Conservation (phyloP, 257 asterid species). For the Solanum ossicruentum region DNA sequence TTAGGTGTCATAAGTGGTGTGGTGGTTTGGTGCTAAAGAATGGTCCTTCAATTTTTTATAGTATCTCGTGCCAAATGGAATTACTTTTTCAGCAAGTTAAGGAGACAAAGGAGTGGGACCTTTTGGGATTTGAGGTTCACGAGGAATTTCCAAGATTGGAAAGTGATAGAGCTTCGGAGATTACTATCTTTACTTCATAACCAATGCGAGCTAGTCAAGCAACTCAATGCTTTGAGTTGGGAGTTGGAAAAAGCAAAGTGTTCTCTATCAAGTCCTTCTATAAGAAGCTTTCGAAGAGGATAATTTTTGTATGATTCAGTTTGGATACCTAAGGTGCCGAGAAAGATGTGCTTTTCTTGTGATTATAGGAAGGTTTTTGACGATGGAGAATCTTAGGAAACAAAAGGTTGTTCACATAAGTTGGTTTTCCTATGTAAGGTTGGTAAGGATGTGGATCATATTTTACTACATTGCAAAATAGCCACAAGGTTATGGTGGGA, state of each 20-base stretch:
- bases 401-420: background rate
- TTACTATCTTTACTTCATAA: background rate
- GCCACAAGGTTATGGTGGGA: background rate
- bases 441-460: background rate
- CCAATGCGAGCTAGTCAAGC: background rate
- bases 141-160: background rate
- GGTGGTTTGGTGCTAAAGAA: background rate
- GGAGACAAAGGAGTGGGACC: background rate
- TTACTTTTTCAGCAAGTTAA: background rate
- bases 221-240: background rate
- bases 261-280: background rate
- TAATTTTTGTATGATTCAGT: background rate
- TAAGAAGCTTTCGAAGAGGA: background rate
- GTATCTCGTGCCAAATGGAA: background rate
- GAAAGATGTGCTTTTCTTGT: background rate
- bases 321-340: background rate
- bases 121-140: background rate
- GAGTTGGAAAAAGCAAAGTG: background rate
- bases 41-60: background rate
- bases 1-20: background rate
- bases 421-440: background rate
- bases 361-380: background rate
- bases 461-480: background rate
- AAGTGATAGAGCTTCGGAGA: background rate
- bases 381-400: background rate